Base-by-base conservation (phyloP, 345 rosid species). In the Bretschneidera sinensis region DNA sequence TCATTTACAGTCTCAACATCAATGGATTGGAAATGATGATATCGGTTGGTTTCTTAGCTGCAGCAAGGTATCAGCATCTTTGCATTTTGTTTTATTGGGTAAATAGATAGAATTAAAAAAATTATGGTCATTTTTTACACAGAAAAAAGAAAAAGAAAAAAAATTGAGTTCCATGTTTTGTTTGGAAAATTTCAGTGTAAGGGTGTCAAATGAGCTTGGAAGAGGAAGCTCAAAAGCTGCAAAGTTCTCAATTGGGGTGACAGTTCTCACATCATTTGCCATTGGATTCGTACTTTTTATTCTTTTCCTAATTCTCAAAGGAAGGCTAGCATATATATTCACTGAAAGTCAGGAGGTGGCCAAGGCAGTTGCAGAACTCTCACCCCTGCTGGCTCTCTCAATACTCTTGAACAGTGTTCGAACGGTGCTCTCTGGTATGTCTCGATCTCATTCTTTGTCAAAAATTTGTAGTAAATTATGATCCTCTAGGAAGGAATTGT, bases 121-220 rank as follows among this genome's bases (percentile, higher is more conserved):
- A 31, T 31, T 31, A 4, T 31, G 35, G 35, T 31, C n/a, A n/a
- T n/a, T n/a, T n/a, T n/a, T n/a, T n/a, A 31, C 35, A 31, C 4
- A 31, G 9, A 4, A 31, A 31, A 31, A 9, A 9, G 35, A 9
- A 31, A 31, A 31, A 31, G 9, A 9, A 31, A 31, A n/a, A 24
- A 52, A 10, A 3, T 31, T 24, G 53, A 17, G 23, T 31, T n/a
- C n/a, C n/a, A n/a, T n/a, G n/a, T n/a, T n/a, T n/a, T n/a, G n/a
- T n/a, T n/a, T n/a, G n/a, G n/a, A n/a, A n/a, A n/a, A n/a, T n/a
- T 63, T 3, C 72, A 87, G 95, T 69, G 89, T 87, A 51, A 67
- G 97, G 62, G 92, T 87, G 43, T 77, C 97, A 16, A 90, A 90
- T 61, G 97, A 90, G 48, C 87, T 90, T 5, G 95, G 95, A 45